A percentile compares a stretch with the other conserved stretches of the same genome.
These are phyloP conservation scores for Cytidiella melzeri DNA, from an alignment of 768 basidiomycete genomes.

Conservation along the genomic window DNA sequence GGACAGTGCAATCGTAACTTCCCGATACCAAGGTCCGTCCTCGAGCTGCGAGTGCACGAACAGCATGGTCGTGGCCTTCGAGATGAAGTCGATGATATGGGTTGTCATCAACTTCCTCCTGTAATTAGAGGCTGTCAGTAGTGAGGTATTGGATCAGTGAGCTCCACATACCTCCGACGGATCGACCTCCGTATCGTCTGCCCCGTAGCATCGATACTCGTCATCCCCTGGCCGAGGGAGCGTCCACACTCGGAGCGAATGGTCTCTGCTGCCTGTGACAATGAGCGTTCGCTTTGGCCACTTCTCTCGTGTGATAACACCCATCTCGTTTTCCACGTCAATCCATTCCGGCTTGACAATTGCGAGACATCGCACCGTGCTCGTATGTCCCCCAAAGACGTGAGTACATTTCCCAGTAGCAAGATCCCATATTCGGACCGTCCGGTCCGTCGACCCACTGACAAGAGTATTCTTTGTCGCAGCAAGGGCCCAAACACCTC, in stretches of 20 bases:
- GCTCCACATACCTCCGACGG: conserved; percentile 38
- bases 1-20: conserved; percentile 92
- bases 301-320: conserved; percentile 58
- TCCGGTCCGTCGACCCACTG: conserved; percentile 90
- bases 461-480: conserved; percentile 84
- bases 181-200: conserved; percentile 56
- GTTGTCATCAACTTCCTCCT: conserved; percentile 71
- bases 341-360: conserved; percentile 93
- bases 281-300: conserved; percentile 68
- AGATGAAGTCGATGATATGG: conserved; percentile 86
- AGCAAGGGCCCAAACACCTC: conserved; percentile 96
- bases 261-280: conserved; percentile 68
- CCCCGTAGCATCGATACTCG: conserved; percentile 64
- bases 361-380: conserved; percentile 91
- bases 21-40: conserved; percentile 90
- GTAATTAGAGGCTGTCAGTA: conserved; percentile 5
- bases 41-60: conserved; percentile 86
- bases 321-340: conserved; percentile 60
- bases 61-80: conserved; percentile 87
- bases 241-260: conserved; percentile 60
- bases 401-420: conserved; percentile 78
- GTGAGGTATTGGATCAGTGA: not conserved
- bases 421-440: conserved; percentile 89
- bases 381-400: conserved; percentile 93
- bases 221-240: conserved; percentile 64